Percentiles rank a stretch among this genome's conserved stretches.
These are phyloP conservation scores for Fusarium chaquense DNA, from an alignment of 2,329 filamentous ascomycete genomes.

Conservation along the genomic window DNA sequence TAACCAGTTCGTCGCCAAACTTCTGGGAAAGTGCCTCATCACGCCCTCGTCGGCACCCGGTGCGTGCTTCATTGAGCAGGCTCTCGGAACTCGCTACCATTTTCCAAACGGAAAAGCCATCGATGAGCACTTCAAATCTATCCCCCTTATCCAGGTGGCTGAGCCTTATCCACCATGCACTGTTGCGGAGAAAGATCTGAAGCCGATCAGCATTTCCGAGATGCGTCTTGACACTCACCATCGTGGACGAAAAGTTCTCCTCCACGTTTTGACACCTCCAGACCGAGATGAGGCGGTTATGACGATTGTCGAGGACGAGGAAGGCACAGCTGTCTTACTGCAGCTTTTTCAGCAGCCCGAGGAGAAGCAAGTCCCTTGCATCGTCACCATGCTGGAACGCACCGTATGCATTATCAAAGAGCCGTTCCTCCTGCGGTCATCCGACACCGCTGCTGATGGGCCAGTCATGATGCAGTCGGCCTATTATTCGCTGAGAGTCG, in stretches of 20 bases:
- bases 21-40: background rate
- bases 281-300: background rate
- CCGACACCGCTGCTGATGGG: background rate
- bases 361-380: background rate
- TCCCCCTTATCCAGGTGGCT: background rate
- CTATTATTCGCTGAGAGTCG: background rate
- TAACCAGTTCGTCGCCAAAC: background rate
- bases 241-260: background rate
- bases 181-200: background rate
- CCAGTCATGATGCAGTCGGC: background rate
- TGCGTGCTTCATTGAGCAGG: background rate
- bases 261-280: background rate
- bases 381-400: background rate
- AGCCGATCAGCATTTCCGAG: background rate
- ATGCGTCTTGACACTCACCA: background rate
- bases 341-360: background rate
- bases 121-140: rapidly evolving
- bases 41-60: background rate
- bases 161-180: slow-evolving; percentile 18
- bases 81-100: background rate
- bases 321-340: background rate
- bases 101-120: background rate
- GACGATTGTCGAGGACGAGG: background rate
- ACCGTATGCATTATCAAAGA: slow-evolving; percentile 1
- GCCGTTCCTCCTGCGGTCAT: background rate